phyloP scores from a whole-genome alignment of 1,139 yeast species.

The Pichia cactophila region DNA sequence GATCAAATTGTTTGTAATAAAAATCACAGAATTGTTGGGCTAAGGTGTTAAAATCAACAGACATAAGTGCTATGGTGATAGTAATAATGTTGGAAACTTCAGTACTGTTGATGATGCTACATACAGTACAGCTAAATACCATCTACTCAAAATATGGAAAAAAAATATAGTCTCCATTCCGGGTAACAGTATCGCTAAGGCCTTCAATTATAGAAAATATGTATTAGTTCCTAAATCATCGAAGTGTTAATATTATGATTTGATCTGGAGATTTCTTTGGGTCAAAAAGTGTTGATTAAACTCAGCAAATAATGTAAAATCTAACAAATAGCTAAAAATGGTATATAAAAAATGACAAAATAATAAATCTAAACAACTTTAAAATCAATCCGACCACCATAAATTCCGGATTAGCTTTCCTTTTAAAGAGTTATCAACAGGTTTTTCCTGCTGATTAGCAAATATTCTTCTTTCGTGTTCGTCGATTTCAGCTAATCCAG shows the following conservation, averaged over 20 bases:
- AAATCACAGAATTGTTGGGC: conserved; percentile 83
- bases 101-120: too few relatives aligned
- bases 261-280: neutral
- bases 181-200: too few relatives aligned
- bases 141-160: too few relatives aligned
- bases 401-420: neutral
- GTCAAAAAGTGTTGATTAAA: too few relatives aligned
- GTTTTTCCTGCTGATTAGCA: neutral
- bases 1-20: conserved; percentile 92
- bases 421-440: neutral
- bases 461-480: conserved; percentile 17
- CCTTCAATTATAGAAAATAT: too few relatives aligned
- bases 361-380: neutral
- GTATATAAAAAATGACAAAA: neutral
- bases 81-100: too few relatives aligned
- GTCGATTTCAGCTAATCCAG: conserved; percentile 22
- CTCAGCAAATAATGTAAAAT: neutral
- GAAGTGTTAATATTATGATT: neutral
- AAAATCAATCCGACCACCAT: conserved; percentile 2
- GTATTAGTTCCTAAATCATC: too few relatives aligned
- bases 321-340: neutral
- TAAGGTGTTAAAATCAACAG: conserved; percentile 67
- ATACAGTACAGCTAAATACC: too few relatives aligned
- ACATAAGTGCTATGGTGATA: conserved; percentile 14
- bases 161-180: too few relatives aligned